Evolutionary conservation across 1,139 yeast species (phyloP).

Genomic region (Meyerozyma athensensis): DNA sequence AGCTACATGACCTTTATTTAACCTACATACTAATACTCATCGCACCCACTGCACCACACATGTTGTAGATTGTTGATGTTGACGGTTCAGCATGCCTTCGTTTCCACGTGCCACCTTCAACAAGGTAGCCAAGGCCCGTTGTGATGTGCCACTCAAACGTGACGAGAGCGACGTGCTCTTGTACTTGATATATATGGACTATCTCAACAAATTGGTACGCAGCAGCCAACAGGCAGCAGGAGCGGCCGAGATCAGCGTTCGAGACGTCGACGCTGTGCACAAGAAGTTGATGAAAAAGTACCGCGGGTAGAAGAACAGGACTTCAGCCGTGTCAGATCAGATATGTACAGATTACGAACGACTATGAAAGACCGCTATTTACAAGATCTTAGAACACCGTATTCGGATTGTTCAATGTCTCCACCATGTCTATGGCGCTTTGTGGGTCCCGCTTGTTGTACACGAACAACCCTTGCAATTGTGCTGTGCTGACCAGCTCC

Average conservation of each 20-base stretch:
- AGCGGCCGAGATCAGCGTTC: slow-evolving; percentile 13
- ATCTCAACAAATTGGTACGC: slow-evolving; percentile 36
- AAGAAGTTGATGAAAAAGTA: slow-evolving; percentile 27
- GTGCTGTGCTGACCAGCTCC: slow-evolving; percentile 80
- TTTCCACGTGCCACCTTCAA: slow-evolving; percentile 2
- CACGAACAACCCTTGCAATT: slow-evolving; percentile 90
- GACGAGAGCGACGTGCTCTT: slow-evolving; percentile 40
- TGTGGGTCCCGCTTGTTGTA: slow-evolving; percentile 83
- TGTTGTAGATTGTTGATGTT: not conserved
- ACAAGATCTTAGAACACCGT: slow-evolving; percentile 20
- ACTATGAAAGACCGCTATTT: not conserved
- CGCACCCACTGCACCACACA: not conserved
- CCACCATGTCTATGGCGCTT: slow-evolving; percentile 67
- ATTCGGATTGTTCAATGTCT: slow-evolving; percentile 31
- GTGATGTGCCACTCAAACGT: slow-evolving; percentile 17
- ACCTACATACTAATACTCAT: not conserved
- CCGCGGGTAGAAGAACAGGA: slow-evolving; percentile 18
- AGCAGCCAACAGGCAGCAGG: not conserved
- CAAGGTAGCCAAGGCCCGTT: slow-evolving; percentile 1
- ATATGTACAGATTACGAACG: not conserved
- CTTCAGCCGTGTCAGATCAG: not conserved
- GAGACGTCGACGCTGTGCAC: slow-evolving; percentile 28
- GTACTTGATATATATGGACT: slow-evolving; percentile 43
- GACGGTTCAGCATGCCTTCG: slow-evolving; percentile 1
- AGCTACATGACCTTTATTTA: not conserved